These are phyloP conservation scores for Diatrype stigma DNA, from an alignment of 2,329 filamentous ascomycete genomes.

Conservation along the genomic window DNA sequence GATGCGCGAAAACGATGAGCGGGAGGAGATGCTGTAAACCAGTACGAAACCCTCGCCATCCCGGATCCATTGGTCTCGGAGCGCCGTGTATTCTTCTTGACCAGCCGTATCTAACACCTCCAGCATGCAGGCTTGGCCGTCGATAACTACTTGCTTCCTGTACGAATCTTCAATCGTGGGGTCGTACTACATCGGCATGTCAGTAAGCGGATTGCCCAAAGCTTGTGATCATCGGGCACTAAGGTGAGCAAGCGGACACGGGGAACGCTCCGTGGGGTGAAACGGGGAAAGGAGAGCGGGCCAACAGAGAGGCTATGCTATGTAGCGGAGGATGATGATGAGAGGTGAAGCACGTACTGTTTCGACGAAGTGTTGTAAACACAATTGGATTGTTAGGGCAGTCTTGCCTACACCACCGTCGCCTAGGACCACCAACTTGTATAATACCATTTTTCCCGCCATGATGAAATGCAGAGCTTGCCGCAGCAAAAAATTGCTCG, in stretches of 20 bases:
- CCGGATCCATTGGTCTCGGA: conserved; percentile 97
- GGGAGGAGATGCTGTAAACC: conserved; percentile 97
- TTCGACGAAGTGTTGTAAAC: conserved; percentile 97
- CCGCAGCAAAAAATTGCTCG: conserved; percentile 19
- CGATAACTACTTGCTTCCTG: conserved; percentile 87
- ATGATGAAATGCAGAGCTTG: conserved; percentile 43
- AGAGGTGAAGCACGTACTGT: conserved; percentile 52
- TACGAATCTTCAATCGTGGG: conserved; percentile 87
- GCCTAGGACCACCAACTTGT: conserved; percentile 92
- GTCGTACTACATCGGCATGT: conserved; percentile 58
- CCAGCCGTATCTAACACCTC: conserved; percentile 96
- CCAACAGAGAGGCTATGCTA: conserved; percentile 4
- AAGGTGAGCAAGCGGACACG: background rate
- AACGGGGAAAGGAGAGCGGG: background rate
- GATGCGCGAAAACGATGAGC: conserved; percentile 91
- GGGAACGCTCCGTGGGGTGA: background rate
- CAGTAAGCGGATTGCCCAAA: conserved; percentile 8
- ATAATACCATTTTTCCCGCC: conserved; percentile 91
- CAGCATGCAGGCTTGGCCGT: conserved; percentile 92
- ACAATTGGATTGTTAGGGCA: conserved; percentile 91
- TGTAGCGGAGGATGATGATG: too few relatives aligned
- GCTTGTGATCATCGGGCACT: background rate
- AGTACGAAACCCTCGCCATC: conserved; percentile 97
- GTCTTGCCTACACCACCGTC: conserved; percentile 95
- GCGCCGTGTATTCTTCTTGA: conserved; percentile 95